Conservation (phyloP, 2,329 filamentous ascomycete species). For the Teratosphaeria gauchensis region DNA sequence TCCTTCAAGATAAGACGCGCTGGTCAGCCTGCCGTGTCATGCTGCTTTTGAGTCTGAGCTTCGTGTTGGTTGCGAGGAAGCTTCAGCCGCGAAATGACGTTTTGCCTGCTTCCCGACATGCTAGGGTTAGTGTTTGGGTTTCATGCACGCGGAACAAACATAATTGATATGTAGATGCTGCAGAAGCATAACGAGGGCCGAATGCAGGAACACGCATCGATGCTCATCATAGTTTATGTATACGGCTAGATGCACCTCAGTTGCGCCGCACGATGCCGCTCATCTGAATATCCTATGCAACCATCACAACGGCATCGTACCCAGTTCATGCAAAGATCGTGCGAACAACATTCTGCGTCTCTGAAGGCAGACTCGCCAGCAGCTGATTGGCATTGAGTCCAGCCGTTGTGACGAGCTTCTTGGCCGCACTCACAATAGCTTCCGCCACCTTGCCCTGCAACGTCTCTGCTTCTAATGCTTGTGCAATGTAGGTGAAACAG, state of each 20-base stretch:
- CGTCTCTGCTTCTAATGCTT: conserved; percentile 84
- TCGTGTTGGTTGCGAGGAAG: not conserved
- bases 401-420: conserved; percentile 63
- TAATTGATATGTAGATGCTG: no score
- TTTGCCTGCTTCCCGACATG: no score
- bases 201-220: not conserved
- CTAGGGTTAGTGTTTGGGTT: not conserved
- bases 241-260: not conserved
- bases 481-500: conserved; percentile 74
- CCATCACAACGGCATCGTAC: not conserved
- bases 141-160: no score
- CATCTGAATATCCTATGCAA: not conserved
- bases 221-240: not conserved
- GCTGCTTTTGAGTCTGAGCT: not conserved
- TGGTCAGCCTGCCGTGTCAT: not conserved
- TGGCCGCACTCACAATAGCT: conserved; percentile 67
- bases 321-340: conserved; percentile 22
- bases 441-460: conserved; percentile 74
- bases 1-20: not conserved
- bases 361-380: conserved; percentile 63
- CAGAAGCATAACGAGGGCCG: no score
- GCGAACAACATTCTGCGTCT: conserved; percentile 58
- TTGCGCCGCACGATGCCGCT: not conserved
- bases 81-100: not conserved
- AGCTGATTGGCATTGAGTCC: conserved; percentile 67